Evolutionary conservation across 768 basidiomycete species (phyloP).

Genomic region (Mycena leptocephala): DNA sequence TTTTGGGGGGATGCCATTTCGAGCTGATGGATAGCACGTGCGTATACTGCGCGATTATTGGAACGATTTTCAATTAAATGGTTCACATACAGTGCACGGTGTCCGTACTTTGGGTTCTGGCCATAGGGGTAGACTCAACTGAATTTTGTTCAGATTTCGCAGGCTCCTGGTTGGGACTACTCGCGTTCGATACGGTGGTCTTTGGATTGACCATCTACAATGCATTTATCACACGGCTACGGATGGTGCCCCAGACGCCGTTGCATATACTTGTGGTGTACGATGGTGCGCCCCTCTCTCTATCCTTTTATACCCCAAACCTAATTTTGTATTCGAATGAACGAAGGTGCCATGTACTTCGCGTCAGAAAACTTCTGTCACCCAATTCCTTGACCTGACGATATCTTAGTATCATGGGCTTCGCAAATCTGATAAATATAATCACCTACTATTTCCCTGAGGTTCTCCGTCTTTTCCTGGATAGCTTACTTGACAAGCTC

Average conservation of each 20-base stretch:
- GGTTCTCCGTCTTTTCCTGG: not conserved
- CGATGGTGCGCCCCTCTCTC: slow-evolving; percentile 45
- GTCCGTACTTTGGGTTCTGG: not conserved
- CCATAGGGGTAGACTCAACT: not conserved
- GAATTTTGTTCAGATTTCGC: not conserved
- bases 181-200: slow-evolving; percentile 48
- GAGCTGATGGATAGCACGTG: not conserved
- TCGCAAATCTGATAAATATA: slow-evolving; percentile 16
- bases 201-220: slow-evolving; percentile 51
- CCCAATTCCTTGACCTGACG: not conserved
- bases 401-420: not conserved
- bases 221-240: slow-evolving; percentile 38
- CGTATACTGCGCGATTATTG: not conserved
- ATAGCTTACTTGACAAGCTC: not conserved
- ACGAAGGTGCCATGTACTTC: not conserved
- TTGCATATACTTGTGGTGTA: slow-evolving; percentile 45
- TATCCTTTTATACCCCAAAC: not conserved
- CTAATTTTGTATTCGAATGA: not conserved
- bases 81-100: not conserved
- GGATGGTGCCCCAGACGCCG: not conserved
- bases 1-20: slow-evolving; percentile 22
- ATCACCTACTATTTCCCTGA: slow-evolving; percentile 1
- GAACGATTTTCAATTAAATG: not conserved
- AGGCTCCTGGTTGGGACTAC: slow-evolving; percentile 35
- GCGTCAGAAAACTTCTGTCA: not conserved